Percentiles rank a stretch among this genome's conserved stretches.
These are phyloP conservation scores for Colletotrichum sp. DNA, from an alignment of 2,329 filamentous ascomycete genomes.

Conservation along the genomic window DNA sequence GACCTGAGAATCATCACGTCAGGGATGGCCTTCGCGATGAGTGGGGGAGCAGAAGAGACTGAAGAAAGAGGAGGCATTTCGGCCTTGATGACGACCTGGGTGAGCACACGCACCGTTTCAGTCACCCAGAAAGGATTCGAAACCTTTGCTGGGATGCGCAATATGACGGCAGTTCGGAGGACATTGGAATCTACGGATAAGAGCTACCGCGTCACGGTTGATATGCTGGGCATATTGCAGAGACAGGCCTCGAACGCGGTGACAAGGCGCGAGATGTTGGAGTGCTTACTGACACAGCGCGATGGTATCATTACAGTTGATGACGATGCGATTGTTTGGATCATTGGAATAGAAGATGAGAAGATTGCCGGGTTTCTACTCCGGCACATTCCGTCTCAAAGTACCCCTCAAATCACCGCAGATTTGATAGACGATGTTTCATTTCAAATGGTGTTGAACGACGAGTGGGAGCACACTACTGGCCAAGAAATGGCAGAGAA, in stretches of 20 bases:
- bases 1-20: background rate
- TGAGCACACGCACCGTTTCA: background rate
- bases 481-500: background rate
- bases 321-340: background rate
- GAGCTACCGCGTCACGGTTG: background rate
- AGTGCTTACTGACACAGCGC: background rate
- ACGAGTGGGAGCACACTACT: background rate
- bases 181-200: background rate
- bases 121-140: background rate
- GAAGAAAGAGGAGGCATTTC: background rate
- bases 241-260: background rate
- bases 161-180: background rate
- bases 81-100: background rate
- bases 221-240: background rate
- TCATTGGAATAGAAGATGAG: background rate
- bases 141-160: background rate
- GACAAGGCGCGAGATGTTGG: background rate
- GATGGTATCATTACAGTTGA: background rate
- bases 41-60: background rate
- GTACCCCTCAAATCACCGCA: background rate
- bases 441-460: background rate
- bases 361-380: background rate
- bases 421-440: background rate
- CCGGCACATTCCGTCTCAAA: background rate
- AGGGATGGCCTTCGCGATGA: background rate